These are phyloP conservation scores for Colletotrichum euphorbiae DNA, from an alignment of 2,329 filamentous ascomycete species.

Conservation along the genomic window DNA sequence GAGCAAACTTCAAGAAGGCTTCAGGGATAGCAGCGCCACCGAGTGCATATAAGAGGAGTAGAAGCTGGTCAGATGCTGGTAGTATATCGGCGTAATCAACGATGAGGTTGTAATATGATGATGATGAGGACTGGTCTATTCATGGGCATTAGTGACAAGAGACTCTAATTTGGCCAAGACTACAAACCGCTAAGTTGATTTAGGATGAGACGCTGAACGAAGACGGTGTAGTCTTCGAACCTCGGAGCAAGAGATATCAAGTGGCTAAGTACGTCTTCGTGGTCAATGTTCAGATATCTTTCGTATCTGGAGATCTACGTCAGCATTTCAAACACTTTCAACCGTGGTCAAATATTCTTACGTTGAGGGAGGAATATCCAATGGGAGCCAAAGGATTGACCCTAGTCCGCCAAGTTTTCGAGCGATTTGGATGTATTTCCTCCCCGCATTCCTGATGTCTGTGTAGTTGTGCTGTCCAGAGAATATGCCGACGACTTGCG, in stretches of 20 bases:
- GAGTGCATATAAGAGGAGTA: slow-evolving; percentile 44
- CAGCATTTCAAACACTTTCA: neutral
- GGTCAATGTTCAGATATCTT: slow-evolving; percentile 50
- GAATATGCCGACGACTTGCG: slow-evolving; percentile 41
- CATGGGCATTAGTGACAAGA: neutral
- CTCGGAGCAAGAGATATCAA: slow-evolving; percentile 41
- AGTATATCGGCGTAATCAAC: slow-evolving; percentile 45
- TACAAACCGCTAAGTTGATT: slow-evolving; percentile 20
- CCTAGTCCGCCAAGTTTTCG: slow-evolving; percentile 47
- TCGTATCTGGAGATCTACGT: slow-evolving; percentile 45
- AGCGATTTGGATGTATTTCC: slow-evolving; percentile 51
- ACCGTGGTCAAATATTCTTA: slow-evolving; percentile 41
- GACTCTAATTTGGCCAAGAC: accelerated
- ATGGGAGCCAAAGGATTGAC: slow-evolving; percentile 48
- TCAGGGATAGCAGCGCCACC: slow-evolving; percentile 41
- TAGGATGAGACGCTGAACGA: slow-evolving; percentile 44
- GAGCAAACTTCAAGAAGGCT: slow-evolving; percentile 42
- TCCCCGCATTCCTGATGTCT: slow-evolving; percentile 48
- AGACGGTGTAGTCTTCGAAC: slow-evolving; percentile 36
- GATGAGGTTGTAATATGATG: slow-evolving; percentile 44
- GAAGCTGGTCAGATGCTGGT: slow-evolving; percentile 42
- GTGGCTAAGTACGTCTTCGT: slow-evolving; percentile 47
- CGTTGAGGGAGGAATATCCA: slow-evolving; percentile 49
- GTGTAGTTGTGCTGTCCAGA: slow-evolving; percentile 42
- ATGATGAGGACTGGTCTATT: slow-evolving; percentile 1